Evolutionary conservation across 306 rosid genomes (phyloP), one percentile per base, ranked within the genome.

Genomic region (Mucuna pruriens): DNA sequence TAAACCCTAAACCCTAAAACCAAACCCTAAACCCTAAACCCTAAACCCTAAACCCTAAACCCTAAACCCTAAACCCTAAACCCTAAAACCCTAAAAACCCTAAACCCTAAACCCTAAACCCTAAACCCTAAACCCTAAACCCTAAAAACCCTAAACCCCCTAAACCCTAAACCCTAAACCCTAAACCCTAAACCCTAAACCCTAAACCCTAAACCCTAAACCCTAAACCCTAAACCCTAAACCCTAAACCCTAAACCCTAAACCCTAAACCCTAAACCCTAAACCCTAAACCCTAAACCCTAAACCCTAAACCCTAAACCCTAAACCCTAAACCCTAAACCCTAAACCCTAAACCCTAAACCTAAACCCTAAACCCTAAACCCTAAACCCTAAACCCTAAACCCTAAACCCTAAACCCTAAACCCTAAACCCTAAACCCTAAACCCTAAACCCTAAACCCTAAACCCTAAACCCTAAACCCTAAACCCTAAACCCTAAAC

Each of bases 11-110:
- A 82, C 75, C 85, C 81, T 31, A 65, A 66, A 54, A 54, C 85
- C 78, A 67, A 77, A 76, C 61, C 86, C 82, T 39, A 54, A 76
- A 76, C 36, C 86, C 79, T 58, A 64, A 82, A 83, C 75, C 79
- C 79, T 77, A 77, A 83, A 76, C 79, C 86, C 44, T 39, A 39
- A 39, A 39, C 44, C 44, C 44, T 39, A 39, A 39, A 39, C 44
- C 44, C 44, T 39, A 39, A 82, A 83, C 75, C 79, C 74, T 77
- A 39, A 39, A 31, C 44, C 44, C 44, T 39, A 4, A 31, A 39
- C 44, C 8, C 44, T 39, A 39, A 39, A 39, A 3, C 44, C 44
- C n/a, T n/a, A n/a, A 1, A 39, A 39, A 39, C 44, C 44, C 44
- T 39, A 39, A 39, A 39, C 3, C 44, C 8, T 39, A 39, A 39